Percentiles rank a stretch among this genome's conserved stretches.
Evolutionary conservation across 73 alveolate genomes (phyloP).

Genomic region (Tetrahymena borealis): DNA sequence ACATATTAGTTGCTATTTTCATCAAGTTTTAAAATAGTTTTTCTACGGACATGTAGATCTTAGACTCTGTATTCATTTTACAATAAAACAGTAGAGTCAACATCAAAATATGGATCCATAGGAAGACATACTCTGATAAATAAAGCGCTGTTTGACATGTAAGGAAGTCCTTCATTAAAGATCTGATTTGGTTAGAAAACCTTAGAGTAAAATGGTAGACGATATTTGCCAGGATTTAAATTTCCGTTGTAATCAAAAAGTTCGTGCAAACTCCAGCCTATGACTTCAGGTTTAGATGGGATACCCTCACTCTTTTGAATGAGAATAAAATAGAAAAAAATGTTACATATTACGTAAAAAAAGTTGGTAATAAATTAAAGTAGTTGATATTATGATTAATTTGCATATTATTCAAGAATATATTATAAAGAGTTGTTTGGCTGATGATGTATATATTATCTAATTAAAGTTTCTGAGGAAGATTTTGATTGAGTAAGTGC

Average conservation of each 20-base stretch:
- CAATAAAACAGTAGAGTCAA: neutral
- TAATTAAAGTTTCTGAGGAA: too few species aligned
- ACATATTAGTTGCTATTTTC: neutral
- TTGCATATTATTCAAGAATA: too few species aligned
- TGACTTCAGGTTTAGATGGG: neutral
- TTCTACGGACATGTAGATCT: neutral
- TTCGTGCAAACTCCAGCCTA: neutral
- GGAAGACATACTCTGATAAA: neutral
- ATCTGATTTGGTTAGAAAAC: neutral
- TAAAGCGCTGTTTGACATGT: neutral
- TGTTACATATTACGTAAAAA: too few species aligned
- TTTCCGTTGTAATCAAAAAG: neutral
- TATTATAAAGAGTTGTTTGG: too few species aligned
- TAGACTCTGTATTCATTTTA: neutral
- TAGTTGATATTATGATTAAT: too few species aligned
- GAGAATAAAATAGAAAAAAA: neutral
- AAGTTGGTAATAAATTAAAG: too few species aligned
- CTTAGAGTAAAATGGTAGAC: neutral
- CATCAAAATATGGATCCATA: neutral
- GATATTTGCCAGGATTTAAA: neutral
- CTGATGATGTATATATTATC: too few species aligned
- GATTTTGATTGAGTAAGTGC: too few species aligned
- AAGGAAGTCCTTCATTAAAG: neutral
- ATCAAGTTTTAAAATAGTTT: neutral
- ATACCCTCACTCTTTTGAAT: neutral